phyloP scores from a whole-genome alignment of 805 yeast species.

The Barnettozyma sp. region DNA sequence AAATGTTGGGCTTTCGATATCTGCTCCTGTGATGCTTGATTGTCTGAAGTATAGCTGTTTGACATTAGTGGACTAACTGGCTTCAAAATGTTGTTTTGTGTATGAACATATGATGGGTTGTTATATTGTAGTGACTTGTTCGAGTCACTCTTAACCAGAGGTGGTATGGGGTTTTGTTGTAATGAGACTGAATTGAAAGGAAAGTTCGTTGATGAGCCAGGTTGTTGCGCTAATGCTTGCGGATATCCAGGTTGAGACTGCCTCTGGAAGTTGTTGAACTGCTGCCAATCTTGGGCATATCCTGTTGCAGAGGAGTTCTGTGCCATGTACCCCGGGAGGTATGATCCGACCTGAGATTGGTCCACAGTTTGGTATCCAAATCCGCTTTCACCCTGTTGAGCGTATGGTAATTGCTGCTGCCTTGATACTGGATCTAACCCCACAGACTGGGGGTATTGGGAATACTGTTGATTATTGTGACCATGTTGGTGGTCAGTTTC shows the following conservation, averaged over 20 bases:
- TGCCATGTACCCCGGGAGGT: conserved; percentile 6
- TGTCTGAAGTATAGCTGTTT: neutral
- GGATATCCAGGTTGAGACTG: conserved; percentile 8
- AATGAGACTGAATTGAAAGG: conserved; percentile 1
- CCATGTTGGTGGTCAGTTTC: conserved; percentile 1
- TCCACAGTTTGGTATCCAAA: conserved; percentile 11
- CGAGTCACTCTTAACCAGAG: conserved; percentile 3
- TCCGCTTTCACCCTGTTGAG: conserved; percentile 6
- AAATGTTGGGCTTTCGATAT: conserved; percentile 7
- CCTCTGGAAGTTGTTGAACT: conserved; percentile 7
- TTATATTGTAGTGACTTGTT: conserved; percentile 2
- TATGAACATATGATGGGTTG: conserved; percentile 8
- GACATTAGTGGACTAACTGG: conserved; percentile 4
- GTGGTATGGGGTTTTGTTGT: conserved; percentile 4
- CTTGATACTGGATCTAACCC: conserved; percentile 3
- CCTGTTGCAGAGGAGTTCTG: conserved; percentile 1
- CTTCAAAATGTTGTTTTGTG: conserved; percentile 1
- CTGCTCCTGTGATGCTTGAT: neutral
- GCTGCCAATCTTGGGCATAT: conserved; percentile 12
- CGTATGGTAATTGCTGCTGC: conserved; percentile 9
- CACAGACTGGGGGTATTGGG: conserved; percentile 6
- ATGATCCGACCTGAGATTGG: conserved; percentile 8
- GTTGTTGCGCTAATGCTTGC: conserved; percentile 3
- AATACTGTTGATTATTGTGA: conserved; percentile 5
- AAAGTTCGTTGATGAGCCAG: conserved; percentile 6